Base-by-base conservation (phyloP, 2,329 filamentous ascomycete genomes). In the Malbranchea cinnamomea region DNA sequence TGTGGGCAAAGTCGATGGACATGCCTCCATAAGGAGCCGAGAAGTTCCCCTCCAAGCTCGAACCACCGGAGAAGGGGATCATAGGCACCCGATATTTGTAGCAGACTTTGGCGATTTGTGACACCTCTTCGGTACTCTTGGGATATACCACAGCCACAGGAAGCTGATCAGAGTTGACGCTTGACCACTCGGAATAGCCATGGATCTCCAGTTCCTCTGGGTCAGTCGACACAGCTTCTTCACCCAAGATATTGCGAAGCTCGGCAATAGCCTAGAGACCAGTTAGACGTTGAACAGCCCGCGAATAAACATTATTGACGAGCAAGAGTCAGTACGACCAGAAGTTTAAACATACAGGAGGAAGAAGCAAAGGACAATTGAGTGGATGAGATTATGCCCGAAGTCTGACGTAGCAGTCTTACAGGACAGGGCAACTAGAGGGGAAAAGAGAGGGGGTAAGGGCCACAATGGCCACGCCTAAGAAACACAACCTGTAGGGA, bases 31-130 rank as follows among this genome's bases (percentile, higher is more conserved):
- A 78, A 0, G 83, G 82, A 9, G 84, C 81, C 0, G 81, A 80
- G 53, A 92, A 92, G 50, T 93, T 89, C 9, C 79, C 85, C 52
- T 94, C 85, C 0, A 94, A 62, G 41, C 79, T 87, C 0, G 81
- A 78, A 9, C 84, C 85, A 2, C 83, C 84, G 1, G 81, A 89
- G 48, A 80, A 93, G 0, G 82, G 78, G 36, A 89, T 78, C 59
- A 93, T 79, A 1, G 85, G 85, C 31, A 93, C 70, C 10, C 68
- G 74, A 53, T 84, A 76, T 49, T 77, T 77, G 56, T 78, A 65
- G 56, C 84, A 93, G 32, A 85, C 63, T 39, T 74, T 64, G 18
- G 72, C 74, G 33, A 81, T 70, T 21, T 57, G 47, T 0, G 67
- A 69, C 2, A 81, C 76, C 11, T 81, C 65, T 33, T 71, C 66